Evolutionary conservation across 2,329 filamentous ascomycete genomes (phyloP).

Genomic region (Alternaria panax): DNA sequence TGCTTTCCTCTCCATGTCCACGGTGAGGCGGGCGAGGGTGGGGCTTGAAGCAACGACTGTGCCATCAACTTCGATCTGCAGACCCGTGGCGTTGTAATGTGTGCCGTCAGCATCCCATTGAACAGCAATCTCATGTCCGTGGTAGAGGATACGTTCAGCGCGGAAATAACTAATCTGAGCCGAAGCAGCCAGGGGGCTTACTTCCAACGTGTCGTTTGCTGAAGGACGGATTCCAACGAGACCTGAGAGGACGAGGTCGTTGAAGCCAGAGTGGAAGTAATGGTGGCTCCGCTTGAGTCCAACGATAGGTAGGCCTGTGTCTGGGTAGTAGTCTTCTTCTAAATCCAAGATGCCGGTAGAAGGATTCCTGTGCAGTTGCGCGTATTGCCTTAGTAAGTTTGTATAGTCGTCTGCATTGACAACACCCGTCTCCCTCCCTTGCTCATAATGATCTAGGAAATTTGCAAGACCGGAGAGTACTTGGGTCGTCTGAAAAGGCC

Average conservation of each 20-base stretch:
- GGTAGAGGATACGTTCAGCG: conserved; percentile 52
- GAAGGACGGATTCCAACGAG: conserved; percentile 54
- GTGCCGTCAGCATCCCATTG: conserved; percentile 52
- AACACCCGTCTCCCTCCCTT: conserved; percentile 28
- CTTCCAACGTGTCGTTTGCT: conserved; percentile 49
- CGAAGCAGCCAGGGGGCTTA: conserved; percentile 50
- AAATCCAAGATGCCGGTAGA: conserved; percentile 45
- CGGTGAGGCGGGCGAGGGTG: conserved; percentile 34
- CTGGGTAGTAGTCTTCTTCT: conserved; percentile 56
- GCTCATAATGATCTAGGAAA: conserved; percentile 52
- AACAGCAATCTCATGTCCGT: conserved; percentile 52
- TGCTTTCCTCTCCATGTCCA: conserved; percentile 24
- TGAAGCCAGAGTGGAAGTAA: conserved; percentile 57
- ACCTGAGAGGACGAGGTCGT: conserved; percentile 53
- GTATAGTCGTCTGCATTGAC: conserved; percentile 48
- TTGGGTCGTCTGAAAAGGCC: conserved; percentile 56
- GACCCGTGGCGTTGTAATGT: conserved; percentile 41
- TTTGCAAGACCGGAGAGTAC: conserved; percentile 53
- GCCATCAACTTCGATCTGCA: conserved; percentile 49
- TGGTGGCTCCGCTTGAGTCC: conserved; percentile 54
- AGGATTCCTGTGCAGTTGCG: conserved; percentile 52
- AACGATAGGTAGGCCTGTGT: conserved; percentile 53
- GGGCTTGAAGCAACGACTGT: conserved; percentile 40
- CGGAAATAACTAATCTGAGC: conserved; percentile 51
- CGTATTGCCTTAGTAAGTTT: conserved; percentile 49